Conservation (phyloP, 2,329 filamentous ascomycete genomes). For the Grosmannia penicillata region DNA sequence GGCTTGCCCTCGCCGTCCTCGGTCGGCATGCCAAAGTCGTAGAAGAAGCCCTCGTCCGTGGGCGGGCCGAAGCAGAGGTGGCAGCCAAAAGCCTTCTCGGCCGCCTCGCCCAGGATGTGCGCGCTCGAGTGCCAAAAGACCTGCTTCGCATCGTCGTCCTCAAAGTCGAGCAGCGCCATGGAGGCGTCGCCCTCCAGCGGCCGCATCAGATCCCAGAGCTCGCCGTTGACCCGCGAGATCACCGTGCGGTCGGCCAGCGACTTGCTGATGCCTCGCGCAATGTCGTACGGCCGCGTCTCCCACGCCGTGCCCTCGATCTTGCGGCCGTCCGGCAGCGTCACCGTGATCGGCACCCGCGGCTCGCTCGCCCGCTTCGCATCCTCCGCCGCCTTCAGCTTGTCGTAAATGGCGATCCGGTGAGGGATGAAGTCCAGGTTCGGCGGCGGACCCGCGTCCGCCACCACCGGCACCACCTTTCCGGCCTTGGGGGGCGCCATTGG, state of each 20-base stretch:
- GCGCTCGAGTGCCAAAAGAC: constrained; percentile 98
- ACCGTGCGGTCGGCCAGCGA: constrained; percentile 75
- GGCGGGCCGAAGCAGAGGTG: constrained; percentile 88
- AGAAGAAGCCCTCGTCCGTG: constrained; percentile 87
- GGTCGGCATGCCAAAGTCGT: constrained; percentile 79
- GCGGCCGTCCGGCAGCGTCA: constrained; percentile 60
- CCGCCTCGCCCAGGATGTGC: constrained; percentile 89
- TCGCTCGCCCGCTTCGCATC: constrained; percentile 60
- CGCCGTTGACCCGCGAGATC: constrained; percentile 69
- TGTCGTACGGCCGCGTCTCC: constrained; percentile 76
- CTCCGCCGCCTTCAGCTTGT: constrained; percentile 72
- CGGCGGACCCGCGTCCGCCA: constrained; percentile 21
- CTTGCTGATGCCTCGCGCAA: constrained; percentile 69
- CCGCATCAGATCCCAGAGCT: constrained; percentile 83
- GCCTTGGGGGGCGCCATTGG: constrained; percentile 6
- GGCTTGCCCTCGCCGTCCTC: constrained; percentile 24
- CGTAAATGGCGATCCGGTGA: constrained; percentile 74
- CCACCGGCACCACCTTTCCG: constrained; percentile 10
- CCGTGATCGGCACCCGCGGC: constrained; percentile 58
- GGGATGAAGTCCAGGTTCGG: constrained; percentile 57
- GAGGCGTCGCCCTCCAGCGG: constrained; percentile 80
- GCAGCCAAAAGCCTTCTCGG: constrained; percentile 80
- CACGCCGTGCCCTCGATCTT: constrained; percentile 64
- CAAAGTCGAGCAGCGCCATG: constrained; percentile 75
- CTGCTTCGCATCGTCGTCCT: constrained; percentile 58